A percentile compares a stretch with the other conserved stretches of the same genome.
Evolutionary conservation across 257 asterid species (phyloP).

Genomic region (Solanum sejunctum): DNA sequence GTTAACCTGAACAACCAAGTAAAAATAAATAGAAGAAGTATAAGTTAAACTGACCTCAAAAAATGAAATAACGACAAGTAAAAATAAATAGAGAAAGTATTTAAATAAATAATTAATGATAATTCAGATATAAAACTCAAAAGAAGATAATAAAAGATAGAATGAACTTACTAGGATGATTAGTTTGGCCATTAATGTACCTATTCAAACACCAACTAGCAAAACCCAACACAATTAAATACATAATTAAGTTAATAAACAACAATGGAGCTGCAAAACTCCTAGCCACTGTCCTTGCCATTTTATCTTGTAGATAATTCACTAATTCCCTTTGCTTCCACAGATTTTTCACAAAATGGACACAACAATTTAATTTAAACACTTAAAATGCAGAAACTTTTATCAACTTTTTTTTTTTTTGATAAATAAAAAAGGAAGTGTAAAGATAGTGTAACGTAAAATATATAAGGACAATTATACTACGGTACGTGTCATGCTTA

Average conservation of each 20-base stretch:
- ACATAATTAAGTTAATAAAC: constrained; percentile 67
- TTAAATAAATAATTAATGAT: too few relatives aligned
- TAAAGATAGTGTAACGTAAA: background rate
- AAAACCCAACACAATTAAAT: constrained; percentile 56
- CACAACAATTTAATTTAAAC: background rate
- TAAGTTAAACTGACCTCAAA: too few relatives aligned
- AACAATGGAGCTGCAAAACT: constrained; percentile 68
- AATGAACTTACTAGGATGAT: constrained; percentile 54
- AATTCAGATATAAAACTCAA: too few relatives aligned
- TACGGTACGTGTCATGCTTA: constrained; percentile 7
- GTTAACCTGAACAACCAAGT: too few relatives aligned
- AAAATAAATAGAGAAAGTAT: too few relatives aligned
- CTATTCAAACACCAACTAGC: constrained; percentile 78
- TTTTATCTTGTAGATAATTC: background rate
- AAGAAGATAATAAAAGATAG: background rate
- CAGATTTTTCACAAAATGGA: background rate
- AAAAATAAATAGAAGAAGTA: too few relatives aligned
- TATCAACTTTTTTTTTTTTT: background rate
- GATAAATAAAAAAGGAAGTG: background rate
- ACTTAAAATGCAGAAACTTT: background rate
- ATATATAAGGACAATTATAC: background rate
- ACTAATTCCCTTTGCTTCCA: background rate
- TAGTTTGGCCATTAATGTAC: constrained; percentile 71
- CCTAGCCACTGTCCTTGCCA: constrained; percentile 70
- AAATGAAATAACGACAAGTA: too few relatives aligned